Percentiles rank a stretch among this genome's conserved stretches.
Conservation (phyloP, 306 rosid genomes). For the Alnus glutinosa region DNA sequence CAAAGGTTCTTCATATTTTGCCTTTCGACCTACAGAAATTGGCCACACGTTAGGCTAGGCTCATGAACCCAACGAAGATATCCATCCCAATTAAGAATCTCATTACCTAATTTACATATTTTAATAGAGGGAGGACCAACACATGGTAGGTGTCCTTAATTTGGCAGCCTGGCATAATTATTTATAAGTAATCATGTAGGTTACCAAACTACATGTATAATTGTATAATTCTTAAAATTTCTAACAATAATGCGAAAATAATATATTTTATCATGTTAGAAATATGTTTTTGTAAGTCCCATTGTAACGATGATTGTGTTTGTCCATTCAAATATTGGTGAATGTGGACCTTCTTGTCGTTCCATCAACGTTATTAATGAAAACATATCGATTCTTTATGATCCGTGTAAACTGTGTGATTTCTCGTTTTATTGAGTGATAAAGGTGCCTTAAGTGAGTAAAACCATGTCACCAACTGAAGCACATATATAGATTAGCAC, state of each 20-base stretch:
- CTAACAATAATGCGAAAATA: neutral
- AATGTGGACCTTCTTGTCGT: neutral
- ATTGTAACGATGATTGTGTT: neutral
- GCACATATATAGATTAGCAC: too few species aligned
- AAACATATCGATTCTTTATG: neutral
- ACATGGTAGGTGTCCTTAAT: neutral
- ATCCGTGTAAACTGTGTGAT: too few species aligned
- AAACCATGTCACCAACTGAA: too few species aligned
- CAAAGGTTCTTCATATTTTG: neutral
- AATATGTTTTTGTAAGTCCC: neutral
- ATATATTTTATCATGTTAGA: neutral
- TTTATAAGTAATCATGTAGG: conserved; percentile 11
- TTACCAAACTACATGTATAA: too few species aligned
- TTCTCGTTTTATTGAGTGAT: too few species aligned
- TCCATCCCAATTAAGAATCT: too few species aligned
- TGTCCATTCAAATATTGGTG: neutral
- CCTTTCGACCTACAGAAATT: neutral
- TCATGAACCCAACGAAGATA: neutral
- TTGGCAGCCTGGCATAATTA: conserved; percentile 24
- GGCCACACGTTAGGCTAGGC: neutral
- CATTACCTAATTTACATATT: neutral
- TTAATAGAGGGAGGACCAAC: neutral
- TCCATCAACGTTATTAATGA: neutral
- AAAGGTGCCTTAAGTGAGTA: too few species aligned
- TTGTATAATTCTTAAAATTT: too few species aligned